Base-by-base conservation (phyloP, 1,139 yeast genomes). In the Arxiozyma telluris region DNA sequence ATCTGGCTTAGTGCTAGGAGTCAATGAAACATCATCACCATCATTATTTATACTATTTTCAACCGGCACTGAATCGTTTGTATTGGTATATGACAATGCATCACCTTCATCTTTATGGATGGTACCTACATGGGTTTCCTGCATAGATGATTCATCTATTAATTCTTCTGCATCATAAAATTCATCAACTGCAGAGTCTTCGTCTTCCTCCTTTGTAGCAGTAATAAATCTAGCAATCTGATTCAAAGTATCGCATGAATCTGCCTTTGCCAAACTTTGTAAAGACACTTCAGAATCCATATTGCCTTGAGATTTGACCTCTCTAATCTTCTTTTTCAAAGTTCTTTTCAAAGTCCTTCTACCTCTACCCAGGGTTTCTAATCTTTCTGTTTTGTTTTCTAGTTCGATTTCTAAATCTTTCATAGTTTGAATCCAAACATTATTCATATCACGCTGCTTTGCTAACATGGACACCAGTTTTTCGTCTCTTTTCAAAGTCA, bases 391-490 rank as follows among this genome's bases (percentile, higher is more conserved):
- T 58, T 95, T 83, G 56, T 79, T 79, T 46, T 83, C 81, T 61
- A 89, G 82, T 68, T 93, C 97, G 44, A 79, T 73, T 69, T 94
- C 98, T 55, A 93, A 72, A 57, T 86, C 91, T 57, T 84, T 85
- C 56, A 93, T 87, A 5, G 96, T 88, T 60, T 81, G 81, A 61
- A 91, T 96, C 99, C 99, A 93, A 50, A 91, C 77, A 50, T 83
- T 80, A 64, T 93, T 90, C 53, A 90, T 82, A 65, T 88, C 93
- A 50, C 82, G 79, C 63, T 91, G 94, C 59, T 91, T 81, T 53
- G 86, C 88, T 51, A 87, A 73, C 60, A 75, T 77, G 55, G 78
- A 78, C 48, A 73, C 65, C 56, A 82, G 66, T 58, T 73, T 79
- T 47, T 65, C 67, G 55, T 71, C 74, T 54, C 74, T 66, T 41